Conservation (phyloP, 1,284 basidiomycete genomes). For the Ceratobasidium sp. region DNA sequence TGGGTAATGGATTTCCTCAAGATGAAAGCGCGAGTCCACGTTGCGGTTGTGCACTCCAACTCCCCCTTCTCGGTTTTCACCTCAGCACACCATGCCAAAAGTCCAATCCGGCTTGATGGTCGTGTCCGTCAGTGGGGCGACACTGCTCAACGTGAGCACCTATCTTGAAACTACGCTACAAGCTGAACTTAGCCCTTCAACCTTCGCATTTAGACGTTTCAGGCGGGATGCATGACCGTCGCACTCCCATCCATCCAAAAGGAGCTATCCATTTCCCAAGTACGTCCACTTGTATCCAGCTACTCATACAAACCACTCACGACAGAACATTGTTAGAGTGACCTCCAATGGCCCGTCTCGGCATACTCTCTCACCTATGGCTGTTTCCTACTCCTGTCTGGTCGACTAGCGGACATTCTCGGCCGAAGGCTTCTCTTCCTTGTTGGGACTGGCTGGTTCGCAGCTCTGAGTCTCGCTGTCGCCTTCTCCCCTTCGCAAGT, state of each 20-base stretch:
- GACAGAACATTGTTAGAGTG: slow-evolving; percentile 4
- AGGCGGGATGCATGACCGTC: slow-evolving; percentile 47
- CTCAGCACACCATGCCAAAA: slow-evolving; percentile 12
- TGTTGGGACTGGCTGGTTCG: slow-evolving; percentile 43
- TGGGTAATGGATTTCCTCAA: not conserved
- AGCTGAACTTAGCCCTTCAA: not conserved
- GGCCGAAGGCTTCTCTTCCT: slow-evolving; percentile 47
- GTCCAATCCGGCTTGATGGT: slow-evolving; percentile 31
- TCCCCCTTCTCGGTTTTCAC: not conserved
- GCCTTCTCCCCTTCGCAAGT: slow-evolving; percentile 41
- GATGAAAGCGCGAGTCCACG: slow-evolving; percentile 4
- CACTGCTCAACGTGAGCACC: slow-evolving; percentile 34
- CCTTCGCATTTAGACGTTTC: slow-evolving; percentile 27
- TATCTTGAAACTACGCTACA: not conserved
- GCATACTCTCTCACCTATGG: slow-evolving; percentile 46
- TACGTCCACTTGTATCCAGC: not conserved
- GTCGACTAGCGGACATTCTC: slow-evolving; percentile 46
- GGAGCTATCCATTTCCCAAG: slow-evolving; percentile 44
- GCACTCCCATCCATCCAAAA: slow-evolving; percentile 47
- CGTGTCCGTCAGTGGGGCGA: slow-evolving; percentile 36
- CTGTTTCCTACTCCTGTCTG: slow-evolving; percentile 47
- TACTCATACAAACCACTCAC: not conserved
- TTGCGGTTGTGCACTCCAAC: not conserved
- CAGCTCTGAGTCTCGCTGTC: slow-evolving; percentile 38
- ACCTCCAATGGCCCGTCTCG: slow-evolving; percentile 43